Conservation (phyloP, 139 green algal species). For the Tetradesmus obliquus region DNA sequence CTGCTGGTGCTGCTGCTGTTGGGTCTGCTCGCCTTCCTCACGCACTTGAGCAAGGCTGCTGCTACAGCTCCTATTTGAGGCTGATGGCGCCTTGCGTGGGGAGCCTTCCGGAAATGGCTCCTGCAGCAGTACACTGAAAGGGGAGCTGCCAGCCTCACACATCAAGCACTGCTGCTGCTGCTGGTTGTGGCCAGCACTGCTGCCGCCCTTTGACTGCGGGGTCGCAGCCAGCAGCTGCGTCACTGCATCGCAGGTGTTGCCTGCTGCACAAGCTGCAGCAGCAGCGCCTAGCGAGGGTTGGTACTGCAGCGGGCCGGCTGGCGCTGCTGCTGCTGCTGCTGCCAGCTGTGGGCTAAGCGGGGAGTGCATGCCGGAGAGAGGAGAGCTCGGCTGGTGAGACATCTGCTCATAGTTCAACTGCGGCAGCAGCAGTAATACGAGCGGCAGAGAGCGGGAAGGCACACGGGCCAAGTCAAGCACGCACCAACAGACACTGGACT, state of each 20-base stretch:
- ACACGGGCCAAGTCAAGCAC: neutral
- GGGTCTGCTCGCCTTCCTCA: neutral
- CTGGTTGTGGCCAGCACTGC: neutral
- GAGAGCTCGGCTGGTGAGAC: constrained; percentile 1
- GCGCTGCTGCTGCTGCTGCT: neutral
- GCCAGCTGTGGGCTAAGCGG: neutral
- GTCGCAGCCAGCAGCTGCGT: neutral
- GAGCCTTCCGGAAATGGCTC: neutral
- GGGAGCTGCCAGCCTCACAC: neutral
- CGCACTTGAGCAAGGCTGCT: neutral
- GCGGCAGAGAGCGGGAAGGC: neutral
- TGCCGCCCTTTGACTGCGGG: neutral
- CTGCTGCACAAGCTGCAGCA: neutral
- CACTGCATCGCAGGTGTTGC: neutral
- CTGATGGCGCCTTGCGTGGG: neutral
- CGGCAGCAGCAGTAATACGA: neutral
- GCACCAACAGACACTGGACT: too few species aligned
- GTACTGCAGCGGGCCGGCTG: neutral
- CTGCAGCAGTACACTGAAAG: neutral
- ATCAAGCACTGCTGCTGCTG: neutral
- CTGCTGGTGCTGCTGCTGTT: neutral
- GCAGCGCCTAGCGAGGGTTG: neutral
- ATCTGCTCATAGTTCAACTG: neutral
- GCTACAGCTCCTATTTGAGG: neutral
- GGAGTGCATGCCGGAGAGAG: neutral